Evolutionary conservation across 2,329 filamentous ascomycete genomes (phyloP).

Genomic region (Aureobasidium musti): DNA sequence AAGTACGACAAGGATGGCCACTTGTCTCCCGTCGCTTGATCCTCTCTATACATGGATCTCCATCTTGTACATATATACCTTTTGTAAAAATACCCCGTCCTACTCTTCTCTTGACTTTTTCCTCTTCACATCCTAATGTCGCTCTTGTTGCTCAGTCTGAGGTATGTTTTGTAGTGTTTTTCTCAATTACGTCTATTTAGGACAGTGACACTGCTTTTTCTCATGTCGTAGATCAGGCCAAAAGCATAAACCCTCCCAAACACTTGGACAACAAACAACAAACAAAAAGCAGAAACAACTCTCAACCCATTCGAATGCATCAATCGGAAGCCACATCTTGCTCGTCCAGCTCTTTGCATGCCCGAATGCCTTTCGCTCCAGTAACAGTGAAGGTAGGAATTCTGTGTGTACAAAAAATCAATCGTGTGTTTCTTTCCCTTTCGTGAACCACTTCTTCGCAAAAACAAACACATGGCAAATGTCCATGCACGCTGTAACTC

Average conservation of each 20-base stretch:
- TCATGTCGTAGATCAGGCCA: conserved; percentile 18
- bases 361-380: conserved; percentile 6
- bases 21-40: conserved; percentile 58
- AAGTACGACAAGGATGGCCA: conserved; percentile 81
- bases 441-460: conserved; percentile 7
- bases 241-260: conserved; percentile 21
- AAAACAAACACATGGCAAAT: background rate
- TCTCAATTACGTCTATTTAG: conserved; percentile 5
- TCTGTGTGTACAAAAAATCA: conserved; percentile 13
- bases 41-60: background rate
- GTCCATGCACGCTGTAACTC: conserved; percentile 20
- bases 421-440: conserved; percentile 14
- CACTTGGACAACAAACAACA: background rate
- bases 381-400: background rate
- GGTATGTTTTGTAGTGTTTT: background rate
- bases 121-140: background rate
- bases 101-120: background rate
- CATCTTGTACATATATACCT: conserved; percentile 22
- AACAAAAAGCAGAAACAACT: background rate
- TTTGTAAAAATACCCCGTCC: conserved; percentile 15
- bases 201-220: conserved; percentile 4
- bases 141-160: background rate
- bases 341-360: conserved; percentile 2
- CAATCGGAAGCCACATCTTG: background rate
- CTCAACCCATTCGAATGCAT: background rate